phyloP scores from a whole-genome alignment of 2,329 filamentous ascomycete genomes.

The Diaporthe sp. region DNA sequence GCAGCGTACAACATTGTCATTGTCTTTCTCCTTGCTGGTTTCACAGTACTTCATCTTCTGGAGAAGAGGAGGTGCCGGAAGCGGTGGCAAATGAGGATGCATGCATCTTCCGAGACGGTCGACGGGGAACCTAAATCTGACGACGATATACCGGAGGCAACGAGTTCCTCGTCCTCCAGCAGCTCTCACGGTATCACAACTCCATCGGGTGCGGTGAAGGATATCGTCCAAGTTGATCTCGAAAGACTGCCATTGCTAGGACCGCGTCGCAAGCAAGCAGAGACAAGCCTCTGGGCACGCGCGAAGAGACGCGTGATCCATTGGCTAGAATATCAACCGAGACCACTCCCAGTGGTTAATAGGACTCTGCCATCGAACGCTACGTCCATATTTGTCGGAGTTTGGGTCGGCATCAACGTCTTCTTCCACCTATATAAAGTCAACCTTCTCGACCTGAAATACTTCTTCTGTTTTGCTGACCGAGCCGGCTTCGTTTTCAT shows the following conservation, averaged over 20 bases:
- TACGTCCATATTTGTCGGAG: conserved; percentile 64
- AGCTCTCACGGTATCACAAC: conserved; percentile 49
- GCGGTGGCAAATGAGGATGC: conserved; percentile 45
- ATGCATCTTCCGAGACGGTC: background rate
- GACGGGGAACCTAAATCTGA: background rate
- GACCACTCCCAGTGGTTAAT: conserved; percentile 68
- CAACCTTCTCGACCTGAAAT: conserved; percentile 58
- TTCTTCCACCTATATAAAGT: conserved; percentile 71
- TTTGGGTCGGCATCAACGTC: conserved; percentile 67
- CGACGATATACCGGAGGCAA: conserved; percentile 35
- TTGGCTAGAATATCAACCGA: conserved; percentile 70
- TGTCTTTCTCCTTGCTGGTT: conserved; percentile 47
- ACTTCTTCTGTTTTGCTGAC: conserved; percentile 71
- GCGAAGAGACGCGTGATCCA: conserved; percentile 29
- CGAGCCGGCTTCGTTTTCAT: conserved; percentile 67
- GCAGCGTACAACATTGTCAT: conserved; percentile 54
- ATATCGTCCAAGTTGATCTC: conserved; percentile 47
- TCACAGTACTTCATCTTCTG: conserved; percentile 49
- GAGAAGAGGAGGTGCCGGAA: conserved; percentile 44
- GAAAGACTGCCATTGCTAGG: conserved; percentile 54
- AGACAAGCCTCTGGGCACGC: background rate
- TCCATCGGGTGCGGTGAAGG: conserved; percentile 46
- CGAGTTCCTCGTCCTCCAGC: conserved; percentile 52
- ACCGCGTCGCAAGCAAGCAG: background rate
- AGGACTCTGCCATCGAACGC: conserved; percentile 70